phyloP scores from a whole-genome alignment of 768 basidiomycete species.

The Rhodocollybia butyracea region DNA sequence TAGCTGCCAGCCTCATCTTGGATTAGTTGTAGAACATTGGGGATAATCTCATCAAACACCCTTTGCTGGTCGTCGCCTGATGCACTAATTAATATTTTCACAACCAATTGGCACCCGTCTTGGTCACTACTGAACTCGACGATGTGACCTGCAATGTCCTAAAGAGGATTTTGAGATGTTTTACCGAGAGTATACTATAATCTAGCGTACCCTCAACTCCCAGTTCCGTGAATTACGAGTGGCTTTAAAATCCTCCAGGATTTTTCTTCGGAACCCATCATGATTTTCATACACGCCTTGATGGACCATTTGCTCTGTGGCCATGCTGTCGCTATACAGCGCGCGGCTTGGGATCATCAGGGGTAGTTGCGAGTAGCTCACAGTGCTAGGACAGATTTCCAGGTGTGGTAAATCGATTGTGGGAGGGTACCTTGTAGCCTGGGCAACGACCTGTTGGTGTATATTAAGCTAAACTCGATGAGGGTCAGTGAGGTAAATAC shows the following conservation, averaged over 20 bases:
- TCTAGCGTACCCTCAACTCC: conserved; percentile 63
- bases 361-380: conserved; percentile 50
- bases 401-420: conserved; percentile 40
- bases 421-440: conserved; percentile 39
- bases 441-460: conserved; percentile 42
- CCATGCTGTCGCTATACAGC: conserved; percentile 41
- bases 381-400: conserved; percentile 38
- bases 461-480: conserved; percentile 32
- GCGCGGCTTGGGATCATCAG: conserved; percentile 41
- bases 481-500: conserved; percentile 8
- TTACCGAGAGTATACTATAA: background rate
- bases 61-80: conserved; percentile 74
- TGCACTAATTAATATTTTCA: conserved; percentile 77
- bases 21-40: conserved; percentile 73
- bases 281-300: conserved; percentile 42
- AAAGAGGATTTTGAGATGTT: background rate
- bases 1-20: conserved; percentile 97
- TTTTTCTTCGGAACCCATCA: conserved; percentile 56
- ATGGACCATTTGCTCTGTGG: conserved; percentile 31
- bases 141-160: conserved; percentile 86
- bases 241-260: conserved; percentile 83
- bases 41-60: conserved; percentile 87
- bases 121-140: conserved; percentile 94
- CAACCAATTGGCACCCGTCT: conserved; percentile 97
- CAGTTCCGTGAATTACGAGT: conserved; percentile 78